Conservation (phyloP, 1,284 basidiomycete species). For the Athelia psychrophila region DNA sequence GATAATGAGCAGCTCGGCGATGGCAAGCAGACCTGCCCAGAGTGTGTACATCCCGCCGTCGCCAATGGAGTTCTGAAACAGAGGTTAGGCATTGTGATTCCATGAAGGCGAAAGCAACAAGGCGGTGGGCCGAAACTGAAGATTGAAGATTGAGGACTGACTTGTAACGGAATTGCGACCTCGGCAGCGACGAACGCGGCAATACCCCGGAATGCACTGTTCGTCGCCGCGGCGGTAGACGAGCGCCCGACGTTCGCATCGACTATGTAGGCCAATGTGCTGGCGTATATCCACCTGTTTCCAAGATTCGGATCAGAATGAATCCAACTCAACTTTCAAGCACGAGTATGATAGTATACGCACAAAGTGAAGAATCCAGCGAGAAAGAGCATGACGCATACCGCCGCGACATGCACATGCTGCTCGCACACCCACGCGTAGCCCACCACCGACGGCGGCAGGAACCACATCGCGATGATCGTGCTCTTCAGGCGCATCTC, state of each 20-base stretch:
- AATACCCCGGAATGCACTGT: constrained; percentile 69
- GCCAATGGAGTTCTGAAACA: constrained; percentile 43
- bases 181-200: constrained; percentile 72
- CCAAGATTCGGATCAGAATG: constrained; percentile 10
- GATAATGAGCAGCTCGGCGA: constrained; percentile 39
- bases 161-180: constrained; percentile 65
- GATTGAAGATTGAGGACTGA: neutral
- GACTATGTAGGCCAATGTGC: constrained; percentile 72
- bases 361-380: constrained; percentile 73
- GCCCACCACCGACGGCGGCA: constrained; percentile 59
- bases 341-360: constrained; percentile 20
- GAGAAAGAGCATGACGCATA: constrained; percentile 63
- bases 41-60: constrained; percentile 64
- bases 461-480: constrained; percentile 46
- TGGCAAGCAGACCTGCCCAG: constrained; percentile 49
- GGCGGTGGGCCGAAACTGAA: neutral
- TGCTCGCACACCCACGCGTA: constrained; percentile 78
- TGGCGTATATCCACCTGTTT: constrained; percentile 65
- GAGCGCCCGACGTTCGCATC: constrained; percentile 77
- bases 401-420: constrained; percentile 58
- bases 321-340: too few relatives aligned
- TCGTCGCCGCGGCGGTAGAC: constrained; percentile 66
- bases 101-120: too few relatives aligned
- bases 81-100: neutral
- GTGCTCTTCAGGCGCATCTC: constrained; percentile 80